phyloP scores from a whole-genome alignment of 2,329 filamentous ascomycete species.

The Gnomoniopsis sp. region DNA sequence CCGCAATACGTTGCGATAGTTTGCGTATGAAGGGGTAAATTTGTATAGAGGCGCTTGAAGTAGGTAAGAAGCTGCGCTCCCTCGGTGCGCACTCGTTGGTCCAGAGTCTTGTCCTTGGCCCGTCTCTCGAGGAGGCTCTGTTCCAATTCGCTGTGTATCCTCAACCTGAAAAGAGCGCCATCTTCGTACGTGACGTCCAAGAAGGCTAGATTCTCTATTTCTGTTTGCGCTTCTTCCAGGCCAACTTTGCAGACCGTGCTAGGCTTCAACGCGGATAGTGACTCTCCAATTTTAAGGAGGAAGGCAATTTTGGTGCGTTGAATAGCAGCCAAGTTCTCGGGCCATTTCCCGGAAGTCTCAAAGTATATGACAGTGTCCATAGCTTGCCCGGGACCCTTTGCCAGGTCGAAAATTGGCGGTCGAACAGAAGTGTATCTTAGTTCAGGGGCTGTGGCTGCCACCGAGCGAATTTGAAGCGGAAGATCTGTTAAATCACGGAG shows the following conservation, averaged over 20 bases:
- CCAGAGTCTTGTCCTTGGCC: conserved; percentile 68
- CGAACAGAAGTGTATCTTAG: conserved; percentile 70
- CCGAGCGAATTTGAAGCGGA: conserved; percentile 79
- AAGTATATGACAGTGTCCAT: conserved; percentile 86
- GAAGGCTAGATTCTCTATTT: conserved; percentile 73
- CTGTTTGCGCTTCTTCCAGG: conserved; percentile 69
- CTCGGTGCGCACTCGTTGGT: conserved; percentile 63
- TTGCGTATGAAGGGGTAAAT: conserved; percentile 76
- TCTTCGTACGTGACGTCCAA: conserved; percentile 75
- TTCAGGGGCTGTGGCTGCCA: conserved; percentile 68
- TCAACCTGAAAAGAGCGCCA: conserved; percentile 74
- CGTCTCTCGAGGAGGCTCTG: conserved; percentile 75
- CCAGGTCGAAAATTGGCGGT: conserved; percentile 44
- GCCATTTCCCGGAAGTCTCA: conserved; percentile 90
- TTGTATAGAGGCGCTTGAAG: conserved; percentile 69
- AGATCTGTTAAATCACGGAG: conserved; percentile 76
- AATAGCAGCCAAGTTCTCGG: conserved; percentile 84
- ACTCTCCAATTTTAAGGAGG: conserved; percentile 69
- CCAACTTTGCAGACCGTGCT: conserved; percentile 69
- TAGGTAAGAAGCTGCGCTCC: conserved; percentile 65
- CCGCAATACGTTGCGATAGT: conserved; percentile 77
- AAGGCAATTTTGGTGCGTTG: conserved; percentile 94
- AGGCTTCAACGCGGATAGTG: conserved; percentile 58
- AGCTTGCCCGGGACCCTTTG: conserved; percentile 46
- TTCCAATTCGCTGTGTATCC: conserved; percentile 87